phyloP scores from a whole-genome alignment of 192 early-diverging fungal species.

The Coemansia sp. region DNA sequence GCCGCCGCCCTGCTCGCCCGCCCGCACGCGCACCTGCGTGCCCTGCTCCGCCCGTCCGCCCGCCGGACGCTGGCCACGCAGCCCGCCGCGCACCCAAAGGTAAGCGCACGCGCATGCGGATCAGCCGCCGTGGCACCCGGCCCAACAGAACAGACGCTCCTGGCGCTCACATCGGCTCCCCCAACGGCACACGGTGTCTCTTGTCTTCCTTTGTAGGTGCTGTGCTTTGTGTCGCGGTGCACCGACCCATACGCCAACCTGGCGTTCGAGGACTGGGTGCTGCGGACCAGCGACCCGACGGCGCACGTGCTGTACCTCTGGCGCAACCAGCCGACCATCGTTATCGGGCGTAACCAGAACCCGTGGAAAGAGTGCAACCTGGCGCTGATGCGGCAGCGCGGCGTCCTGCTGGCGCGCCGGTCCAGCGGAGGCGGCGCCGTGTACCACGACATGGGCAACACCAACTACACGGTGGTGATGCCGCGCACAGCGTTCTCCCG shows the following conservation, averaged over 20 bases:
- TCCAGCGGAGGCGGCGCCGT: constrained; percentile 92
- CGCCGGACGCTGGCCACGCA: no score
- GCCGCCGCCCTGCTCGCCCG: no score
- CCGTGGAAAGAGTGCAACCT: constrained; percentile 95
- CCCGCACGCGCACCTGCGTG: no score
- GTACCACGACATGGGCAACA: constrained; percentile 95
- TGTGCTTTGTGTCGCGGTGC: constrained; percentile 37
- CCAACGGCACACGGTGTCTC: no score
- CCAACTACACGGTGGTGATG: constrained; percentile 92
- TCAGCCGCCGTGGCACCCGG: no score
- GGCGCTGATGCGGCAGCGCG: constrained; percentile 56
- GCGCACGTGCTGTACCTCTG: constrained; percentile 78
- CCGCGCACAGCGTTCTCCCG: constrained; percentile 81
- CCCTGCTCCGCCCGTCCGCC: no score
- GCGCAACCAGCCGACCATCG: constrained; percentile 82
- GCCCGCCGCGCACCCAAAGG: no score
- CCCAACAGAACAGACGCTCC: no score
- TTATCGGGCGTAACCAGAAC: constrained; percentile 98
- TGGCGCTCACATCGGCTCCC: no score
- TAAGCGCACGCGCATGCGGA: no score
- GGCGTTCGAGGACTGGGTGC: constrained; percentile 61
- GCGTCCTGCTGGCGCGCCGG: constrained; percentile 82
- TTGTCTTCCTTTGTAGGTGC: constrained; percentile 8
- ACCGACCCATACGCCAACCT: constrained; percentile 49
- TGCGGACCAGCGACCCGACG: constrained; percentile 65